A percentile compares a stretch with the other conserved stretches of the same genome.
phyloP scores from a whole-genome alignment of 441 rosid species.

The Populus hybrid region DNA sequence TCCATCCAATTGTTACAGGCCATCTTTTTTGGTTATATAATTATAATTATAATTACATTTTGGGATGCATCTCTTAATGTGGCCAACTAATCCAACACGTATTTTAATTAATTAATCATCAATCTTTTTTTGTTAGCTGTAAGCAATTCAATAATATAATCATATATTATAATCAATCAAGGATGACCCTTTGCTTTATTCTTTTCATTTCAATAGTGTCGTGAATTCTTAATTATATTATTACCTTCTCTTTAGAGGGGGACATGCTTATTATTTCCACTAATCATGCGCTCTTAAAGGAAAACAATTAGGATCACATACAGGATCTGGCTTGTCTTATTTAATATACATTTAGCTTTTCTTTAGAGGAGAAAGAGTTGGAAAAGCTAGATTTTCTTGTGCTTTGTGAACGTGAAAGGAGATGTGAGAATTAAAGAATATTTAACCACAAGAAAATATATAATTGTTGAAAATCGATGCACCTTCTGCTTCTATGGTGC shows the following conservation, averaged over 20 bases:
- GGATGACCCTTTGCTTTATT: not conserved
- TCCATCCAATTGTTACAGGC: not conserved
- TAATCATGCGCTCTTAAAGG: constrained; percentile 25
- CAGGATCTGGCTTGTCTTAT: constrained; percentile 25
- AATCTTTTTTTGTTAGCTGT: not conserved
- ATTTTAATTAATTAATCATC: not conserved
- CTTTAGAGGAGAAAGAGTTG: constrained; percentile 17
- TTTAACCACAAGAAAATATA: not conserved
- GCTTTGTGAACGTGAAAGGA: constrained; percentile 36
- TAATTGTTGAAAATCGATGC: not conserved
- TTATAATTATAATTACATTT: not conserved
- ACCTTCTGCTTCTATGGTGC: not conserved
- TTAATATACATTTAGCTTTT: constrained; percentile 7
- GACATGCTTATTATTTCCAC: constrained; percentile 15
- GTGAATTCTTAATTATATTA: not conserved
- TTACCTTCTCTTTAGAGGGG: not conserved
- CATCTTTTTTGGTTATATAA: constrained; percentile 11
- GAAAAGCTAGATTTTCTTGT: constrained; percentile 43
- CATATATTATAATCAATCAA: not conserved
- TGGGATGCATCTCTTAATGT: constrained; percentile 7
- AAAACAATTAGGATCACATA: constrained; percentile 17
- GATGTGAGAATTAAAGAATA: constrained; percentile 6
- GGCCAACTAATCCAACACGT: constrained; percentile 3
- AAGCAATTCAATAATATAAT: not conserved
- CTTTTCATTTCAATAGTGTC: constrained; percentile 2